Conservation (phyloP, 2,329 filamentous ascomycete genomes). For the Xylariaceae sp. region DNA sequence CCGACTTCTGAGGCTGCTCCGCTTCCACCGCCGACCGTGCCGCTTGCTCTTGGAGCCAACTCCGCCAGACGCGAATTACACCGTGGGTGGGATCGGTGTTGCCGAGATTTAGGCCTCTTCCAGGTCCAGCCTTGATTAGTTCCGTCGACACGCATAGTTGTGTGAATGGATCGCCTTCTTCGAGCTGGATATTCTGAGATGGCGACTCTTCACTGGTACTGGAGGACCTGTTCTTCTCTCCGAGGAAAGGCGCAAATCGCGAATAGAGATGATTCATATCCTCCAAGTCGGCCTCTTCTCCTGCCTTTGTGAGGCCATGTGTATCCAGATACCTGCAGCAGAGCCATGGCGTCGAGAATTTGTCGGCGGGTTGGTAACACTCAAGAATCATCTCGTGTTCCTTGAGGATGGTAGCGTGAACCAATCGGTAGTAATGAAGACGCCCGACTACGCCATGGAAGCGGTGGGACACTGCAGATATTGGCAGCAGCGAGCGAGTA, state of each 20-base stretch:
- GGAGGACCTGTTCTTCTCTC: constrained; percentile 39
- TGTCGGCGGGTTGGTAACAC: constrained; percentile 70
- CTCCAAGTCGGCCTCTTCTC: constrained; percentile 31
- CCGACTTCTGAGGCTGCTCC: constrained; percentile 22
- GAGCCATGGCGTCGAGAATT: constrained; percentile 64
- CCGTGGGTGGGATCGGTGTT: constrained; percentile 64
- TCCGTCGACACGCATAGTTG: constrained; percentile 68
- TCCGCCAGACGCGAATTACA: constrained; percentile 66
- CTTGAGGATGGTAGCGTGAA: constrained; percentile 52
- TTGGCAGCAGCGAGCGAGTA: constrained; percentile 48
- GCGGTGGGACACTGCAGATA: constrained; percentile 57
- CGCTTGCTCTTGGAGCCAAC: constrained; percentile 58
- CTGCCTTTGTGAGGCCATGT: constrained; percentile 47
- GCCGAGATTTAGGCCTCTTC: constrained; percentile 58
- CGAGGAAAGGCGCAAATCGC: constrained; percentile 62
- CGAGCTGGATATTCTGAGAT: constrained; percentile 59
- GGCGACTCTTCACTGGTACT: constrained; percentile 40
- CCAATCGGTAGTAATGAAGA: constrained; percentile 61
- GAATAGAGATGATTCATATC: constrained; percentile 60
- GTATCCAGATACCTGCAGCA: constrained; percentile 64
- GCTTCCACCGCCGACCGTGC: constrained; percentile 3
- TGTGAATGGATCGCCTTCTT: constrained; percentile 67
- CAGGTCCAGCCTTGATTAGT: constrained; percentile 62
- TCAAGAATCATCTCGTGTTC: constrained; percentile 70
- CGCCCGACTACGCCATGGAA: constrained; percentile 61